Evolutionary conservation across 2,329 filamentous ascomycete genomes (phyloP).

Genomic region (Fusarium proliferatum): DNA sequence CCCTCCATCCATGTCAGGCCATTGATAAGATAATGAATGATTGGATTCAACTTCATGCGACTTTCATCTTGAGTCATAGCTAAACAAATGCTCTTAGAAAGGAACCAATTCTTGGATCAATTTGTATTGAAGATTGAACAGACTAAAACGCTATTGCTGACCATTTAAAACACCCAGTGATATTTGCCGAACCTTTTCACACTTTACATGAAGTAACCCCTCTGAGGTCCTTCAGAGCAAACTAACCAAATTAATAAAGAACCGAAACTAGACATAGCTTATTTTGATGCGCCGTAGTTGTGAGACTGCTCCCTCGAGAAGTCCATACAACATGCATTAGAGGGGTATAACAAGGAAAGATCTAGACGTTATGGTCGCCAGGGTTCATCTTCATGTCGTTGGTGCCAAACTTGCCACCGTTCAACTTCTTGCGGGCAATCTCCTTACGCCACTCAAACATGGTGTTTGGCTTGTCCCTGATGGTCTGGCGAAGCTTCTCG

Average conservation of each 20-base stretch:
- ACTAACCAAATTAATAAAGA: slow-evolving; percentile 32
- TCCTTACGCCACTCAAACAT: slow-evolving; percentile 50
- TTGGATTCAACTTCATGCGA: not conserved
- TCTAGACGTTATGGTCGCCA: slow-evolving; percentile 43
- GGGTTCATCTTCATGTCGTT: slow-evolving; percentile 15
- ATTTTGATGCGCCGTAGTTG: slow-evolving; percentile 44
- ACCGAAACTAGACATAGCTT: slow-evolving; percentile 21
- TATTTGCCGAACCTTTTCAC: slow-evolving; percentile 22
- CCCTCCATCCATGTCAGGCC: slow-evolving; percentile 25
- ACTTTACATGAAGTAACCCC: slow-evolving; percentile 4
- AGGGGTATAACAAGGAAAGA: slow-evolving; percentile 7
- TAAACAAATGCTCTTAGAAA: not conserved
- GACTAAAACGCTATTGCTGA: slow-evolving; percentile 27
- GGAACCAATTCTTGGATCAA: slow-evolving; percentile 5
- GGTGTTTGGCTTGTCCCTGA: slow-evolving; percentile 54
- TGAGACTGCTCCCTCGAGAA: slow-evolving; percentile 13
- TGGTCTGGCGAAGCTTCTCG: slow-evolving; percentile 52
- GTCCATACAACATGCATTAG: slow-evolving; percentile 38
- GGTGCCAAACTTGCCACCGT: slow-evolving; percentile 6
- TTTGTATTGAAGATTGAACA: slow-evolving; percentile 28
- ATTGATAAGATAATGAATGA: slow-evolving; percentile 5
- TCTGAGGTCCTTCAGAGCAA: slow-evolving; percentile 9
- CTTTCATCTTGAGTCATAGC: not conserved
- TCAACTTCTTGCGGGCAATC: slow-evolving; percentile 33
- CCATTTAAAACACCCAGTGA: slow-evolving; percentile 15